These are phyloP conservation scores for Porphyrellus cyaneotinctus DNA, from an alignment of 768 basidiomycete species.

Conservation along the genomic window DNA sequence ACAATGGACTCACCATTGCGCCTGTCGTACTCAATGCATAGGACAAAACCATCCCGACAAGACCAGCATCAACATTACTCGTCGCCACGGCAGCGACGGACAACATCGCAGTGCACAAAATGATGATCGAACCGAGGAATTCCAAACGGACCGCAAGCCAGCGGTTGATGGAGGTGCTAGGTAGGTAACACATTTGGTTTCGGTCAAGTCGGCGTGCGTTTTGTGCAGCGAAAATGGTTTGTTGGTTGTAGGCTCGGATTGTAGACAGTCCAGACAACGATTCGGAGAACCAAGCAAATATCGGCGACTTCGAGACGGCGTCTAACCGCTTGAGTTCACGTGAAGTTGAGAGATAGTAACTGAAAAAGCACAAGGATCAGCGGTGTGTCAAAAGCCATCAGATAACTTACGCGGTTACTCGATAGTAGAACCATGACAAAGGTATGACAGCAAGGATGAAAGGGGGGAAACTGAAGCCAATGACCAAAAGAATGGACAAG, in stretches of 20 bases:
- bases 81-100: conserved; percentile 69
- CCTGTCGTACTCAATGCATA: conserved; percentile 83
- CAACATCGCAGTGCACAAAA: conserved; percentile 64
- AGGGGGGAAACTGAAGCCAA: conserved; percentile 76
- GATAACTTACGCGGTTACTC: conserved; percentile 67
- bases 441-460: conserved; percentile 76
- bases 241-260: conserved; percentile 77
- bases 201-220: conserved; percentile 77
- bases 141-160: conserved; percentile 86
- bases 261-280: conserved; percentile 72
- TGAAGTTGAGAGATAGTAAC: conserved; percentile 84
- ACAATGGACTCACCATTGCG: conserved; percentile 53
- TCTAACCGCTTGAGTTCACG: conserved; percentile 87
- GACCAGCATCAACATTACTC: conserved; percentile 77
- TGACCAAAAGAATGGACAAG: conserved; percentile 63
- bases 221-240: conserved; percentile 58
- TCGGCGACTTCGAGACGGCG: conserved; percentile 84
- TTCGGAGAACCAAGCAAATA: conserved; percentile 88
- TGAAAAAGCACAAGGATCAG: conserved; percentile 24
- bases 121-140: conserved; percentile 77
- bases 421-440: conserved; percentile 71
- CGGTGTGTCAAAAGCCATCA: background rate
- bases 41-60: conserved; percentile 82
- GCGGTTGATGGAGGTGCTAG: conserved; percentile 70
- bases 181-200: conserved; percentile 77